A percentile compares a stretch with the other conserved stretches of the same genome.
Evolutionary conservation across 371 early-diverging fungal genomes (phyloP).

Genomic region (Batkoa obscura): DNA sequence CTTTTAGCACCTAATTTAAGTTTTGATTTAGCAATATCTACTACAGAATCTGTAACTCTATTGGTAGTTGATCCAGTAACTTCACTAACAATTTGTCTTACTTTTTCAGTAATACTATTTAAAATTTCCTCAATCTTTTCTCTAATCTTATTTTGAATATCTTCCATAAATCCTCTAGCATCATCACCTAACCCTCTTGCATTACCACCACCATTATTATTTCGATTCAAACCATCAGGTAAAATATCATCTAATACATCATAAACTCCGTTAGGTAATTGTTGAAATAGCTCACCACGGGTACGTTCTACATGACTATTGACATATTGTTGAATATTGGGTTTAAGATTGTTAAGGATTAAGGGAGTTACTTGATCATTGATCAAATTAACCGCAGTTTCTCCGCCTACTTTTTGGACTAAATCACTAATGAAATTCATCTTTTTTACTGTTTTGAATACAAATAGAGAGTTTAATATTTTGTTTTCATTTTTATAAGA

Average conservation of each 20-base stretch:
- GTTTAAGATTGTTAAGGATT: neutral
- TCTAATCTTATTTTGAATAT: neutral
- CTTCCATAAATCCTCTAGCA: slow-evolving; percentile 1
- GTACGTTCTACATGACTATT: slow-evolving; percentile 1
- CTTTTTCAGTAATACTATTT: neutral
- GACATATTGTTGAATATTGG: slow-evolving; percentile 1
- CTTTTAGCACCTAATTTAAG: neutral
- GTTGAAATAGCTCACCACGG: neutral
- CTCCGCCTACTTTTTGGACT: neutral
- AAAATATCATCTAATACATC: neutral
- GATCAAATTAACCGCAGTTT: neutral
- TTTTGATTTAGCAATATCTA: neutral
- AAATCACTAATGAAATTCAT: slow-evolving; percentile 3
- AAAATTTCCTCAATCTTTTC: neutral
- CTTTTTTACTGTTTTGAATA: neutral
- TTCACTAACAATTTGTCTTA: neutral
- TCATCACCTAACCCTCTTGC: too few species aligned
- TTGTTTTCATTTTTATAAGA: too few species aligned
- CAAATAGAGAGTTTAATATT: too few species aligned
- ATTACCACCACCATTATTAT: neutral
- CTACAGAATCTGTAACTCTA: slow-evolving; percentile 1
- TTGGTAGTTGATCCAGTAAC: neutral
- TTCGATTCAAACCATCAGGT: neutral
- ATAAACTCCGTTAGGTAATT: neutral
- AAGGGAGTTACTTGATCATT: slow-evolving; percentile 2